Evolutionary conservation across 257 asterid species (phyloP).

Genomic region (Nicotiana otophora): DNA sequence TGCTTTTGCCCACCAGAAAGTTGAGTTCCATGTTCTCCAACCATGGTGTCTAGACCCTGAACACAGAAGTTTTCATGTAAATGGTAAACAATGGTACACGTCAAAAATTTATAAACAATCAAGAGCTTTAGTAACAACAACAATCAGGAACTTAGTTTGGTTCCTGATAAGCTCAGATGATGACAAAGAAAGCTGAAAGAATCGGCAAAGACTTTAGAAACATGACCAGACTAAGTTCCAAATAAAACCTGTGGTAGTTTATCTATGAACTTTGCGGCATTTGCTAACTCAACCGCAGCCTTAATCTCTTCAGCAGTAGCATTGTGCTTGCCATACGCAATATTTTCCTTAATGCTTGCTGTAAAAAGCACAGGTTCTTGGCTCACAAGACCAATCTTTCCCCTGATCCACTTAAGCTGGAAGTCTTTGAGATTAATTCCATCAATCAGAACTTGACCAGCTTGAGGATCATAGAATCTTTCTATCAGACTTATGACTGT

Average conservation of each 20-base stretch:
- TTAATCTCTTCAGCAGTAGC: slow-evolving; percentile 64
- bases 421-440: slow-evolving; percentile 64
- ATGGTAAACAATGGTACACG: neutral
- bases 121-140: neutral
- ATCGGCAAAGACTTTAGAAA: neutral
- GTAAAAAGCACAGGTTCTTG: slow-evolving; percentile 78
- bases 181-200: slow-evolving; percentile 6
- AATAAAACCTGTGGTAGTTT: slow-evolving; percentile 63
- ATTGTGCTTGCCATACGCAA: slow-evolving; percentile 64
- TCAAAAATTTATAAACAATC: neutral
- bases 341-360: slow-evolving; percentile 74
- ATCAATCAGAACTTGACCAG: slow-evolving; percentile 70
- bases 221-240: neutral
- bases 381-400: slow-evolving; percentile 77
- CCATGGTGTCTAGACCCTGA: slow-evolving; percentile 72
- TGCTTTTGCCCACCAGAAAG: slow-evolving; percentile 95
- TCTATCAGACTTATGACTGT: slow-evolving; percentile 72
- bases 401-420: slow-evolving; percentile 83
- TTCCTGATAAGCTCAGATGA: neutral
- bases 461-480: slow-evolving; percentile 73
- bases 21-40: slow-evolving; percentile 89
- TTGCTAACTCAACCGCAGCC: slow-evolving; percentile 60
- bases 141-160: neutral
- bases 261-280: slow-evolving; percentile 75
- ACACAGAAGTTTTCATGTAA: neutral